Base-by-base conservation (phyloP, 2,329 filamentous ascomycete species). In the Aureobasidium sp. region DNA sequence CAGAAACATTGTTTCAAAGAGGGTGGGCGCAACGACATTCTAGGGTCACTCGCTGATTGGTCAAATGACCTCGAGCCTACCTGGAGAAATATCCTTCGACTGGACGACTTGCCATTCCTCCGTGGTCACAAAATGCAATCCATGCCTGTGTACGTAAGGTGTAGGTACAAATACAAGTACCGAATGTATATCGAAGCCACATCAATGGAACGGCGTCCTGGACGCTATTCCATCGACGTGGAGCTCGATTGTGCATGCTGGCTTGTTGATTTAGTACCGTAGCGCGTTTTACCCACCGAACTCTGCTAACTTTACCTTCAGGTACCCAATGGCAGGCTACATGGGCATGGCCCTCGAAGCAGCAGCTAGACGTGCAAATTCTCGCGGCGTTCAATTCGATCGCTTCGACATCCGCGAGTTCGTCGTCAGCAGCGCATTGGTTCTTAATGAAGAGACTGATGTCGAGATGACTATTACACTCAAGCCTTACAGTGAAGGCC, bases 101-200 rank as follows among this genome's bases (percentile, higher is more conserved):
- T 68, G 4, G 47, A 62, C 0, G 69, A 73, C 40, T 39, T 70
- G 0, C 66, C 70, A 0, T 75, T 73, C 74, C 50, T 76, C 9
- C 50, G 47, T 8, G 70, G 68, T 24, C 74, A 76, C 60, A 52
- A 65, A 15, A 56, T 76, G 6, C 66, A 70, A 19, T 66, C 63
- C 7, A 65, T 68, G 22, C 66, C 68, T 24, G 64, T 76, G 1
- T 74, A n/a, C n/a, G 24, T 24, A 24, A 24, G 24, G 24, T 24
- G 24, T 24, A 24, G 24, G 24, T 24, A 24, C 24, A 24, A 24
- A 24, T 24, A 24, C 24, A 24, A 24, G 24, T 24, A 24, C 24
- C 24, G 24, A 24, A 24, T 24, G 24, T 24, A 24, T 24, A 24
- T 24, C 24, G 24, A 24, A 24, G 24, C 24, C 24, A 4, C 24